Evolutionary conservation across 768 basidiomycete genomes (phyloP), one percentile per base, ranked within the genome.

Genomic region (Suillus spraguei): DNA sequence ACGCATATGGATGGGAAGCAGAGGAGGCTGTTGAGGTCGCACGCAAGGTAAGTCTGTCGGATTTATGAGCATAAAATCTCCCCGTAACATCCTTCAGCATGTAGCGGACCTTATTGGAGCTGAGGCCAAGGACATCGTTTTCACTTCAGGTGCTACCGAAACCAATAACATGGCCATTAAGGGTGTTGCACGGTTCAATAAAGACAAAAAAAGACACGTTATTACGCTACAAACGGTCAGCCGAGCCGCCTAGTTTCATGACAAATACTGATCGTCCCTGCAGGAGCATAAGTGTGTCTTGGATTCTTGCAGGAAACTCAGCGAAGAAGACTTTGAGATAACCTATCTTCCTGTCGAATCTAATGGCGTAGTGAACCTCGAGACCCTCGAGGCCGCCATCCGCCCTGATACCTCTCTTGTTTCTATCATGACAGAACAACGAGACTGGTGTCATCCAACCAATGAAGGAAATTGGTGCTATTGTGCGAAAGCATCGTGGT

Each of bases 1-100:
- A 99, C 77, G 95, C 97, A 1, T 99, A 99, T 75, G 97, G 97
- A 4, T 99, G 97, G 97, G 97, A 99, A 78, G 94, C 97, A 7
- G 97, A 99, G 71, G 83, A 89, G 71, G 97, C 91, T 0, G 93
- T 97, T 8, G 97, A 99, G 72, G 87, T 90, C 65, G 96, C 95
- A 3, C 86, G 97, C 60, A 89, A 92, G 83, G 95, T 89, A 28
- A 59, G 68, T 47, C 10, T 59, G 24, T 71, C 73, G 17, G 11
- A 70, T 62, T 50, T 16, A 8, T 41, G 28, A 62, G 33, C 5
- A 44, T 17, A 24, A 58, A 60, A 22, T 6, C 8, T 60, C 41
- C 63, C 62, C 58, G 39, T 60, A 32, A 32, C 62, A 33, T 38
- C 32, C 44, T 39, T 39, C 70, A 98, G 93, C 84, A 97, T 71